Conservation (phyloP, 2,329 filamentous ascomycete genomes). For the Helotiales sp. region DNA sequence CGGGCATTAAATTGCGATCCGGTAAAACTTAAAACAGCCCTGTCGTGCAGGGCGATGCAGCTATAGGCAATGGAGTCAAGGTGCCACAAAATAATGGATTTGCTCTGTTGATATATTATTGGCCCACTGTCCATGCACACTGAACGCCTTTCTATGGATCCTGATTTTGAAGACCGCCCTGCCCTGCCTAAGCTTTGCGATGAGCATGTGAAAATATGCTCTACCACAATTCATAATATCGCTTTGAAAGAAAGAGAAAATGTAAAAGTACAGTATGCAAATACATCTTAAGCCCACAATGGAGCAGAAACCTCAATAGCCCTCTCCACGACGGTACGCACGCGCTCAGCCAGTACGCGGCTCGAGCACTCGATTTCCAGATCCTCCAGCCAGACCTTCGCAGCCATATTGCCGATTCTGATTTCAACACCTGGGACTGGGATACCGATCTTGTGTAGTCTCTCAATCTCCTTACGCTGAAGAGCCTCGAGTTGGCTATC, state of each 20-base stretch:
- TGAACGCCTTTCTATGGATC: constrained; percentile 1
- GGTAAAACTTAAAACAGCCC: too few species aligned
- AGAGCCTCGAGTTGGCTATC: constrained; percentile 38
- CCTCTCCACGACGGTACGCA: constrained; percentile 85
- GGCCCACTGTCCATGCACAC: not conserved
- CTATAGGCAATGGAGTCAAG: not conserved
- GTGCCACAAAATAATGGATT: not conserved
- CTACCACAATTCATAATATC: not conserved
- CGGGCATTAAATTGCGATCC: not conserved
- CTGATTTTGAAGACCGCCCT: not conserved
- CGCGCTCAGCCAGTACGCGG: constrained; percentile 76
- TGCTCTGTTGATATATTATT: not conserved
- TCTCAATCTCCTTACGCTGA: constrained; percentile 65
- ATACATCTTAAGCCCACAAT: constrained; percentile 44
- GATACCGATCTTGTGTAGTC: constrained; percentile 81
- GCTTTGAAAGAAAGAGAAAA: not conserved
- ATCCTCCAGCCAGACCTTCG: constrained; percentile 88
- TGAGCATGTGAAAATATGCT: not conserved
- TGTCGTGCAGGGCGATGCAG: not conserved
- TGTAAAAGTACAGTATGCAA: not conserved
- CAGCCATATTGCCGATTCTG: constrained; percentile 82
- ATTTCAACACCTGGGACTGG: constrained; percentile 88
- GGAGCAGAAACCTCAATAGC: constrained; percentile 85
- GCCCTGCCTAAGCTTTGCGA: not conserved
- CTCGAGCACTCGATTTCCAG: constrained; percentile 86